Evolutionary conservation across 2,329 filamentous ascomycete genomes (phyloP).

Genomic region (Cladosporium sp.): DNA sequence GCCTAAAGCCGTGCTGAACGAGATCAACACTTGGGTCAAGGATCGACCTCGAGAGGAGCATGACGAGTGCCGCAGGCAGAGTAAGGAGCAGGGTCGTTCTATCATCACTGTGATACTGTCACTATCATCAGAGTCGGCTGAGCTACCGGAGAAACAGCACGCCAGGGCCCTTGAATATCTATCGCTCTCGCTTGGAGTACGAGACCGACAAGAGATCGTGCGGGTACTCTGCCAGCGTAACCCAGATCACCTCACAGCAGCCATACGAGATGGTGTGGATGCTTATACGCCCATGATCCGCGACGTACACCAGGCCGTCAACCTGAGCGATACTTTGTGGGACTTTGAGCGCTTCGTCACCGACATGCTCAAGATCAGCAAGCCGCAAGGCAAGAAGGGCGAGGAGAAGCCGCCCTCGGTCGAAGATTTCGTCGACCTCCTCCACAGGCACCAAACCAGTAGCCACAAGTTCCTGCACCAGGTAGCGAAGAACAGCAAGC

Average conservation of each 20-base stretch:
- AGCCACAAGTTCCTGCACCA: slow-evolving; percentile 67
- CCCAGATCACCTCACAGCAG: slow-evolving; percentile 67
- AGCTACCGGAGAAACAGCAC: slow-evolving; percentile 56
- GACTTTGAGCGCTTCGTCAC: slow-evolving; percentile 63
- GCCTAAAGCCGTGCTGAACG: slow-evolving; percentile 54
- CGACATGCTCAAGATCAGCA: slow-evolving; percentile 58
- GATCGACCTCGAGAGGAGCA: slow-evolving; percentile 50
- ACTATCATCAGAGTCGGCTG: slow-evolving; percentile 39
- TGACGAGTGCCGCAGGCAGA: slow-evolving; percentile 52
- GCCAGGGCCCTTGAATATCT: slow-evolving; percentile 62
- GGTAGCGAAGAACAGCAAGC: slow-evolving; percentile 60
- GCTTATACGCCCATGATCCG: slow-evolving; percentile 72
- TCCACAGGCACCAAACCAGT: slow-evolving; percentile 57
- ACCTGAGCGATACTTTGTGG: slow-evolving; percentile 62
- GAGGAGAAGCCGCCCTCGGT: slow-evolving; percentile 50
- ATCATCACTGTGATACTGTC: slow-evolving; percentile 62
- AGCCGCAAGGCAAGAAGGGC: slow-evolving; percentile 26
- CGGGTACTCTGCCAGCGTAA: slow-evolving; percentile 59
- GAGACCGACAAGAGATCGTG: slow-evolving; percentile 67
- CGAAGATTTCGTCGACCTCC: slow-evolving; percentile 63
- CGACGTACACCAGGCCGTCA: slow-evolving; percentile 62
- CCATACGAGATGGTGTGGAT: slow-evolving; percentile 57
- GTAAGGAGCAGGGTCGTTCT: slow-evolving; percentile 49
- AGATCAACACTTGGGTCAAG: slow-evolving; percentile 52
- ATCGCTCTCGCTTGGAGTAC: slow-evolving; percentile 61